Percentiles rank a stretch among this genome's conserved stretches.
Conservation (phyloP, 2,329 filamentous ascomycete genomes). For the Penicillium sp. region DNA sequence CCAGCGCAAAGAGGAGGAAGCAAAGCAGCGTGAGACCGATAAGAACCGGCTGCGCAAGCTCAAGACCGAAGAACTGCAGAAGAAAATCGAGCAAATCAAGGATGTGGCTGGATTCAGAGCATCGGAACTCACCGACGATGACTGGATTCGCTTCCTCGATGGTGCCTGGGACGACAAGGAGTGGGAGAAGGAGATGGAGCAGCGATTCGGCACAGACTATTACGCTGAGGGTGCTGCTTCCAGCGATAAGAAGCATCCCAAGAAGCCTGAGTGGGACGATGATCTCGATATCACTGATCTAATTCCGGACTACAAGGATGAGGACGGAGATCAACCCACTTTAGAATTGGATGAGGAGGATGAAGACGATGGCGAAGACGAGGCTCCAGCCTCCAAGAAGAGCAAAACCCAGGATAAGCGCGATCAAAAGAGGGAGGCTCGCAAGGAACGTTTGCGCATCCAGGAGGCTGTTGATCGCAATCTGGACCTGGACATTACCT, state of each 20-base stretch:
- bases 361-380: conserved; percentile 39
- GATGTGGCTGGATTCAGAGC: conserved; percentile 79
- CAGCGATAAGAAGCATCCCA: conserved; percentile 56
- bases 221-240: conserved; percentile 63
- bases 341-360: conserved; percentile 60
- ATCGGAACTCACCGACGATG: conserved; percentile 67
- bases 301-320: conserved; percentile 83
- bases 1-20: conserved; percentile 75
- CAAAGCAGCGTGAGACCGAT: conserved; percentile 73
- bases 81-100: conserved; percentile 84
- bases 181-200: conserved; percentile 90
- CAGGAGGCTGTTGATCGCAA: conserved; percentile 82
- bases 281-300: conserved; percentile 97
- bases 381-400: conserved; percentile 50
- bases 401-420: conserved; percentile 51
- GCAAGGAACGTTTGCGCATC: conserved; percentile 77
- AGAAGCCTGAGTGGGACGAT: conserved; percentile 92
- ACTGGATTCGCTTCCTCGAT: conserved; percentile 83
- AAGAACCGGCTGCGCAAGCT: conserved; percentile 81
- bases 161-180: conserved; percentile 83
- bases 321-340: conserved; percentile 66
- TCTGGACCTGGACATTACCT: conserved; percentile 69
- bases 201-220: conserved; percentile 85
- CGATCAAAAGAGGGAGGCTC: conserved; percentile 69
- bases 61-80: conserved; percentile 86